Base-by-base conservation (phyloP, 2,329 filamentous ascomycete genomes). In the Penicillium sp. region DNA sequence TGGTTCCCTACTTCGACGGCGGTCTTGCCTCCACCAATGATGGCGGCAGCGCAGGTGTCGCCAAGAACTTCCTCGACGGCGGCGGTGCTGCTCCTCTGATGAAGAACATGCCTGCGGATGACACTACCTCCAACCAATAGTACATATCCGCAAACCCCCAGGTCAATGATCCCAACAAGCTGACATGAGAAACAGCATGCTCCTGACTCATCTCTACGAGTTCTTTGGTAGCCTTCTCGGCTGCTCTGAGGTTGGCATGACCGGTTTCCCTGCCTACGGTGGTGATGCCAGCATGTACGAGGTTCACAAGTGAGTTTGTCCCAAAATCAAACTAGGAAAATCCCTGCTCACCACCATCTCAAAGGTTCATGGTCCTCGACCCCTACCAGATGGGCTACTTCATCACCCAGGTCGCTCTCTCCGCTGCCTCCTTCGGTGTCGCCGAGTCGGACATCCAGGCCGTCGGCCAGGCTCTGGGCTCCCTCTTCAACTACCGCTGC, bases 11-110 rank as follows among this genome's bases (percentile, higher is more conserved):
- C 74, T 87, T 88, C 77, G 80, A 76, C 59, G 85, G 85, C 7
- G 77, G 68, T 0, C 77, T 87, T 9, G 77, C 74, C 16, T 85
- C 83, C 0, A 81, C 79, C 63, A 88, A 87, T 73, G 73, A 72
- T 10, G 81, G 82, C 41, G 78, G 79, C 35, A 70, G 65, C 37
- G 66, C 67, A 2, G 81, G 81, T 44, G 73, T 77, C 1, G 75
- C 82, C 2, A 75, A 86, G 71, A 87, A 87, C 78, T 87, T 86
- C 72, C 77, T 88, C 27, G 85, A 87, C 62, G 85, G 80, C 47
- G 85, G 85, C 43, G 85, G 80, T 62, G 84, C 83, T 35, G 78
- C 73, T 18, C 83, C 84, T 24, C 68, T 87, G 62, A 81, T 75
- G 77, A 79, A 78, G 69, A 85, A 85, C 74, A 83, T 74, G 78